A percentile compares a stretch with the other conserved stretches of the same genome.
These are phyloP conservation scores for Carex littledalei DNA, from an alignment of 176 grass and related monocot species.

Conservation along the genomic window DNA sequence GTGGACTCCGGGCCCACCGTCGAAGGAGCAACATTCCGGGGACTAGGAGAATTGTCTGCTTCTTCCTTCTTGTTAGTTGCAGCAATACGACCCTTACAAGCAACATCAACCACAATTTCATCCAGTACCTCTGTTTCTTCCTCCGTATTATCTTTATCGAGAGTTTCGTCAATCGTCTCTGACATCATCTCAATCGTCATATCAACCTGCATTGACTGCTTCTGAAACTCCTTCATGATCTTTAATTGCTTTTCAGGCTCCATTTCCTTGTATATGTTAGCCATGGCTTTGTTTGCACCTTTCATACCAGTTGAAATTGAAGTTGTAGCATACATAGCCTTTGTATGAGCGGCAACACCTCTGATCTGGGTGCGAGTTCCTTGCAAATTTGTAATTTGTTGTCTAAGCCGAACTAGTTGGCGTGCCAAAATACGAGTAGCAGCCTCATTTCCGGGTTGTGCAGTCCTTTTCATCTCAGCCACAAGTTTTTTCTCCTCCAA, in stretches of 20 bases:
- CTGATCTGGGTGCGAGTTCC: slow-evolving; percentile 45
- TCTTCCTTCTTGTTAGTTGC: slow-evolving; percentile 52
- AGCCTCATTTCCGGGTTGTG: slow-evolving; percentile 35
- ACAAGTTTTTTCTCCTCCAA: slow-evolving; percentile 97
- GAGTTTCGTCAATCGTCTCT: slow-evolving; percentile 83
- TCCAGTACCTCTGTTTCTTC: slow-evolving; percentile 89
- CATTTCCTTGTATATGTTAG: slow-evolving; percentile 99
- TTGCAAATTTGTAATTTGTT: no score
- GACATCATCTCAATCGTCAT: slow-evolving; percentile 99
- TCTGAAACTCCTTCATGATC: slow-evolving; percentile 91
- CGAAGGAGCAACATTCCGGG: slow-evolving; percentile 32
- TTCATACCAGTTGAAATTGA: slow-evolving; percentile 99
- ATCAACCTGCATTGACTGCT: slow-evolving; percentile 90
- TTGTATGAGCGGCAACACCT: slow-evolving; percentile 90
- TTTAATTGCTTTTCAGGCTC: slow-evolving; percentile 85
- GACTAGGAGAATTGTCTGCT: slow-evolving; percentile 26
- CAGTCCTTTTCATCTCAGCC: slow-evolving; percentile 93
- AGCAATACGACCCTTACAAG: slow-evolving; percentile 75
- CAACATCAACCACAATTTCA: slow-evolving; percentile 91
- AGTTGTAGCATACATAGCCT: slow-evolving; percentile 93
- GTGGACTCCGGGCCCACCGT: slow-evolving; percentile 31
- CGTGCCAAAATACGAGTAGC: no score
- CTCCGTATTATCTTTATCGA: slow-evolving; percentile 93
- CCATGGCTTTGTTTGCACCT: slow-evolving; percentile 97
- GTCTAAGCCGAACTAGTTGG: no score